phyloP scores from a whole-genome alignment of 805 yeast genomes.

The Schwanniomyces pseudopolymorphus region DNA sequence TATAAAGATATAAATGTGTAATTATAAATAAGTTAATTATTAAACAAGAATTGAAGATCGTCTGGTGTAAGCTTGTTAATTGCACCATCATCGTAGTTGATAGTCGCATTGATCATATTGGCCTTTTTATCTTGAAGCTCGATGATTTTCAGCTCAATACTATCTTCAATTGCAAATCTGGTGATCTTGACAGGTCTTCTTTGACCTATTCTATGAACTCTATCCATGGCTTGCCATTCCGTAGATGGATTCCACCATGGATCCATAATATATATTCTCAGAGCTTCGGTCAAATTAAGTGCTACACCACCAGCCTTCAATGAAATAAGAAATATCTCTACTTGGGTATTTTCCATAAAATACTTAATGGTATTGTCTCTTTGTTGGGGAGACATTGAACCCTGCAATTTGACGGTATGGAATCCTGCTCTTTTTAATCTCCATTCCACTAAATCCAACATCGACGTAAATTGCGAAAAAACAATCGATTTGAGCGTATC shows the following conservation, averaged over 20 bases:
- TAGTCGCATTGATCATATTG: conserved; percentile 95
- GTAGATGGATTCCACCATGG: conserved; percentile 99
- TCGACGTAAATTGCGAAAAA: conserved; percentile 94
- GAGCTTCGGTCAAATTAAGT: conserved; percentile 91
- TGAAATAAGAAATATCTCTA: conserved; percentile 92
- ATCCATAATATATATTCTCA: conserved; percentile 91
- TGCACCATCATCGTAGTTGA: conserved; percentile 90
- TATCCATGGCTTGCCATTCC: conserved; percentile 97
- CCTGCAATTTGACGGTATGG: conserved; percentile 89
- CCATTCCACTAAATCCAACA: conserved; percentile 97
- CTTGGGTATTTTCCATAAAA: conserved; percentile 89
- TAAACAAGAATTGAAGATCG: conserved; percentile 91
- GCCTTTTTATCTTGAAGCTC: conserved; percentile 98
- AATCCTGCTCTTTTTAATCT: conserved; percentile 92
- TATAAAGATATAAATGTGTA: not conserved
- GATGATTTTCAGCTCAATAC: conserved; percentile 93
- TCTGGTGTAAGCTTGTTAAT: conserved; percentile 86
- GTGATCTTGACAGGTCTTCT: conserved; percentile 91
- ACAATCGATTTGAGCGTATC: conserved; percentile 94
- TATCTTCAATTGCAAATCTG: conserved; percentile 91
- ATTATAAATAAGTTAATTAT: conserved; percentile 46
- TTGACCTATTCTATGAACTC: conserved; percentile 98
- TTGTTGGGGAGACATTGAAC: conserved; percentile 95
- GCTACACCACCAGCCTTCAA: conserved; percentile 99
- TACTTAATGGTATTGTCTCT: conserved; percentile 87